Base-by-base conservation (phyloP, 257 asterid species). In the Fraxinus cuspidata region DNA sequence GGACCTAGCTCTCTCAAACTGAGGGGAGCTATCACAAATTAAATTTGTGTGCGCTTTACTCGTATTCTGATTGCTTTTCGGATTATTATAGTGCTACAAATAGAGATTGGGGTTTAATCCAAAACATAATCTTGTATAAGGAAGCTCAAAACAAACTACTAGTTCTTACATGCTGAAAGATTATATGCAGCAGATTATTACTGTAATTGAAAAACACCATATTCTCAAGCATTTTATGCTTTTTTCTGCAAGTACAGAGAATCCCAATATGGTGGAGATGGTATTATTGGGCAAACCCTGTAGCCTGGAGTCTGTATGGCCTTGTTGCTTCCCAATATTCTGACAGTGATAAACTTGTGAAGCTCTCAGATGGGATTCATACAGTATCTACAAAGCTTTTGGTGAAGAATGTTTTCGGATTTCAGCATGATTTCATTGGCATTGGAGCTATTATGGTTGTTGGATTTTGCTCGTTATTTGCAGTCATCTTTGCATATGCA, bases 251-350 rank as follows among this genome's bases (percentile, higher is more conserved):
- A 60, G 18, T 77, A 79, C 91, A 94, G 97, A 89, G 90, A 81
- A 94, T 91, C 72, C 99, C 97, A 6, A 82, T 91, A 85, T 92
- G 97, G 97, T 92, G 97, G 97, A 89, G 97, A 87, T 94, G 97
- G 97, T 94, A 91, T 74, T 92, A 92, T 82, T 92, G 99, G 99
- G 99, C 95, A 73, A 92, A 91, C 82, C 99, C 97, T 1, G 92
- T 92, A 2, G 97, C 97, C 4, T 94, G 99, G 99, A 90, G 90
- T 80, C 89, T 94, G 2, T 92, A 94, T 34, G 99, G 97, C 70
- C 95, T 94, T 21, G 88, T 91, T 28, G 94, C 94, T 44, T 92
- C 97, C 25, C 99, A 94, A 73, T 92, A 88, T 66, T 82, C 88
- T 0, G 96, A 92, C 72, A 85, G 88, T 47, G 90, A 85, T 35